Base-by-base conservation (phyloP, 352 stramenopile genomes). In the Elongisporangium prolatum region DNA sequence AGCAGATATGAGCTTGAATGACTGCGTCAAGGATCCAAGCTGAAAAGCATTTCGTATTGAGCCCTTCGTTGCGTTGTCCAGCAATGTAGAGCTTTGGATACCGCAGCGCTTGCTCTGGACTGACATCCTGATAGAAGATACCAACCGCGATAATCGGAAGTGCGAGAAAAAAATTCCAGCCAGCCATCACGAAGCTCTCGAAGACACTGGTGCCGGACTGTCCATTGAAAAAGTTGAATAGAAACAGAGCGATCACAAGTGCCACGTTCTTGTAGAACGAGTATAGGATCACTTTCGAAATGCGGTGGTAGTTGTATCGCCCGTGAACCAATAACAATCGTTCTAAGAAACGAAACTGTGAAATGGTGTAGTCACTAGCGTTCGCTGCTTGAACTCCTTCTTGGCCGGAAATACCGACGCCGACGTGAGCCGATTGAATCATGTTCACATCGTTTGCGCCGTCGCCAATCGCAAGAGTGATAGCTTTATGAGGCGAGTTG, bases 271-370 rank as follows among this genome's bases (percentile, higher is more conserved):
- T 93, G 70, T 91, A 93, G 53, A 93, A 88, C 47, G 77, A 89
- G 54, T 86, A 90, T 16, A 98, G 77, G 61, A 99, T 94, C 51
- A 98, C 77, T 52, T 95, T 97, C 54, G 80, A 92, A 54, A 98
- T 88, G 21, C 97, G 90, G n/a, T 90, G 83, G 68, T 99, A 99
- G 72, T 98, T 98, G 78, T 89, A 99, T 48, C 97, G 85, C 6
- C 97, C 97, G 66, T 99, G 97, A 54, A 98, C 92, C 3, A 99
- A 77, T 40, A 99, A 71, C 13, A 99, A 74, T n/a, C 86, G 64
- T 62, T 97, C 77, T 1, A 99, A 73, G 63, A 97, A 98, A 14
- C 95, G 79, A 65, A 98, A 98, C 58, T 97, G 85, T 1, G 84
- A 89, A 65, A 98, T 96, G 9, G 91, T 88, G 54, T 97, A 98